Percentiles rank a stretch among this genome's conserved stretches.
phyloP scores from a whole-genome alignment of 768 basidiomycete genomes.

The Amanita molliuscula region DNA sequence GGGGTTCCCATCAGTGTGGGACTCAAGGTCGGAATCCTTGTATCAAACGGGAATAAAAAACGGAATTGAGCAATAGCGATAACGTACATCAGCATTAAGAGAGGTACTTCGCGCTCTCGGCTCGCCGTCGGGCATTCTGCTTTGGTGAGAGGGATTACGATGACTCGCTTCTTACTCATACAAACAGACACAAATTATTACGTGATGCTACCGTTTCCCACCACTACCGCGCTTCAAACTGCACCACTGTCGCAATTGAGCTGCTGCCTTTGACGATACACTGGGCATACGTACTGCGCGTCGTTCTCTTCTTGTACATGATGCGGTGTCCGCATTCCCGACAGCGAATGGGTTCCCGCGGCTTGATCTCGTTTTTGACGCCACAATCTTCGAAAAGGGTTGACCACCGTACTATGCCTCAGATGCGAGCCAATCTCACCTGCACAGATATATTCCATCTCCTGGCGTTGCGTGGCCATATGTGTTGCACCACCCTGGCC shows the following conservation, averaged over 20 bases:
- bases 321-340: slow-evolving; percentile 96
- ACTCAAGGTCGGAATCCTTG: slow-evolving; percentile 64
- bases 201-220: background rate
- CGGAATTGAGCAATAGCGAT: background rate
- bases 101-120: slow-evolving; percentile 57
- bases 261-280: background rate
- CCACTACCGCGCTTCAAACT: slow-evolving; percentile 71
- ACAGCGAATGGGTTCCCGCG: slow-evolving; percentile 90
- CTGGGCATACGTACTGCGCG: slow-evolving; percentile 57
- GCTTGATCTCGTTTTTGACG: slow-evolving; percentile 83
- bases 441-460: slow-evolving; percentile 84
- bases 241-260: slow-evolving; percentile 45
- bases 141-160: slow-evolving; percentile 39
- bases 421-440: slow-evolving; percentile 32
- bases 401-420: background rate
- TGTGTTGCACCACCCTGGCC: slow-evolving; percentile 17
- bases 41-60: slow-evolving; percentile 2
- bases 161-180: slow-evolving; percentile 11
- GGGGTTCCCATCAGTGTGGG: slow-evolving; percentile 27
- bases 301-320: slow-evolving; percentile 97
- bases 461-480: slow-evolving; percentile 30
- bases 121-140: slow-evolving; percentile 40
- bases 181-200: slow-evolving; percentile 12
- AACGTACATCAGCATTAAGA: slow-evolving; percentile 42
- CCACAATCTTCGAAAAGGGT: slow-evolving; percentile 61